Evolutionary conservation across 129 eudicot species (phyloP).

Genomic region (Flaveria ramosissima): DNA sequence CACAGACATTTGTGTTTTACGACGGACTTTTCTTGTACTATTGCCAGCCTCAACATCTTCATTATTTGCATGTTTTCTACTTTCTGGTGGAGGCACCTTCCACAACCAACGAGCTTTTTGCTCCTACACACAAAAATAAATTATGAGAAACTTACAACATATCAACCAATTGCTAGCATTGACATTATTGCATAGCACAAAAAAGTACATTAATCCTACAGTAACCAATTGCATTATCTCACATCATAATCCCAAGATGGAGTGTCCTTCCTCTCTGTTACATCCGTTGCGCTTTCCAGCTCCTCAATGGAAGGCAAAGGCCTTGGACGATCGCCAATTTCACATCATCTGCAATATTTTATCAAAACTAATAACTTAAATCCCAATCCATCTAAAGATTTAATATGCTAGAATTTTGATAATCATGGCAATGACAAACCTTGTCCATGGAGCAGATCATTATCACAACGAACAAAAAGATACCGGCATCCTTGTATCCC

Average conservation of each 20-base stretch:
- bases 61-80: slow-evolving; percentile 47
- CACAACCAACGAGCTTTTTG: slow-evolving; percentile 59
- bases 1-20: slow-evolving; percentile 52
- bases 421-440: slow-evolving; percentile 45
- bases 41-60: slow-evolving; percentile 38
- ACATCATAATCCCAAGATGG: slow-evolving; percentile 91
- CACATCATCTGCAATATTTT: slow-evolving; percentile 51
- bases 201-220: slow-evolving; percentile 23
- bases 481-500: slow-evolving; percentile 78
- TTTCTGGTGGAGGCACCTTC: slow-evolving; percentile 64
- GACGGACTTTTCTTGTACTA: slow-evolving; percentile 39
- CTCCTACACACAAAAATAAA: slow-evolving; percentile 37
- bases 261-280: slow-evolving; percentile 54
- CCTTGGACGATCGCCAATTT: slow-evolving; percentile 75
- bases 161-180: not conserved
- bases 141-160: not conserved
- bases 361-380: not conserved
- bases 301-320: slow-evolving; percentile 57
- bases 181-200: not conserved
- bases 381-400: not conserved
- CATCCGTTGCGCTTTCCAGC: slow-evolving; percentile 59
- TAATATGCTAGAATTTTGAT: slow-evolving; percentile 15
- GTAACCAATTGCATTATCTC: slow-evolving; percentile 35
- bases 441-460: slow-evolving; percentile 95
- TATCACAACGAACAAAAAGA: slow-evolving; percentile 82